Evolutionary conservation across 1,284 basidiomycete species (phyloP), one percentile per base, ranked within the genome.

Genomic region (Athelia sp.): DNA sequence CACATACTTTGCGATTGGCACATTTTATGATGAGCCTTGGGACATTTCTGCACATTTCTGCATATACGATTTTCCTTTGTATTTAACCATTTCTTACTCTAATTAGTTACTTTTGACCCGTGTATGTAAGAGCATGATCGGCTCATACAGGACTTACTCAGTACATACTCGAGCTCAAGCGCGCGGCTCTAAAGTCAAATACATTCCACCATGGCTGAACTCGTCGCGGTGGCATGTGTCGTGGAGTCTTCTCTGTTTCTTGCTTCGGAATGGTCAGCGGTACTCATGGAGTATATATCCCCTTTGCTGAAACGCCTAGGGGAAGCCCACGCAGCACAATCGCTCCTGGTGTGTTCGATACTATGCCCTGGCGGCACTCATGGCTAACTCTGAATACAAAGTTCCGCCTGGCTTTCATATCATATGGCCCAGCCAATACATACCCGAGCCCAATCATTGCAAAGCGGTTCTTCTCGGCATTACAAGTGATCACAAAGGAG

Each of bases 181-280:
- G 26, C 26, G 26, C 26, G 13, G 4, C 36, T 40, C 15, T 40
- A n/a, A 6, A 8, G 36, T 21, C 15, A 40, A 40, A 21, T 4
- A 40, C 19, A 6, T 40, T n/a, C 15, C 15, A 19, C 29, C 48
- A 48, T 53, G 49, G 48, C 49, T 42, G 69, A 72, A 24, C 54
- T 70, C 47, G 59, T 79, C 45, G 79, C 79, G 11, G 66, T 88
- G 21, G 78, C 73, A 1, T 75, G 81, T 50, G 74, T 89, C 46
- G 68, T 84, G 44, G 86, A 89, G 49, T 76, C 82, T 2, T 87
- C 86, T 8, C 62, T 80, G 2, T 56, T 71, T 1, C 67, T 89
- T 3, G 72, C 73, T 4, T 54, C 65, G 1, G 77, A 83, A 59
- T 88, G 84, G 84, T 54, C 55, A 0, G 61, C 60, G 4, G 55